phyloP scores from a whole-genome alignment of 306 rosid genomes.

The Erythrophleum fordii region DNA sequence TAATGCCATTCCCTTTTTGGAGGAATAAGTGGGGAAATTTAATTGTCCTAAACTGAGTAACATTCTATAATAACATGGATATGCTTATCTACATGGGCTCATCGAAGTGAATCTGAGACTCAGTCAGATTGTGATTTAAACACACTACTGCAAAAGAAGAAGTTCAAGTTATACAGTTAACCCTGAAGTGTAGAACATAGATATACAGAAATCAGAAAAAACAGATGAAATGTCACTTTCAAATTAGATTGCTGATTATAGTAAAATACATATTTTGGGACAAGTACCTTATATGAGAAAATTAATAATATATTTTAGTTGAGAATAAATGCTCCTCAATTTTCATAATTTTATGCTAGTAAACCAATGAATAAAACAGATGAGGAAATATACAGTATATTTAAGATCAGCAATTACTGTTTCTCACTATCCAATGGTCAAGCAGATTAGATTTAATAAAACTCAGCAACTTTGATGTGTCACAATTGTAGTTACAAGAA shows the following conservation, averaged over 20 bases:
- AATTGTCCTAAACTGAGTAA: not conserved
- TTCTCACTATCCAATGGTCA: not conserved
- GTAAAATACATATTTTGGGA: not conserved
- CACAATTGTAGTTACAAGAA: constrained; percentile 28
- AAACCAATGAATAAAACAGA: not conserved
- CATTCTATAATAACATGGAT: not conserved
- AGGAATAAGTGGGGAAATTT: not conserved
- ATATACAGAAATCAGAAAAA: not conserved
- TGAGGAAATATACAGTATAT: not conserved
- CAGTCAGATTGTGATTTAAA: constrained; percentile 1
- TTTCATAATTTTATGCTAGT: not conserved
- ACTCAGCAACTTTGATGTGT: constrained; percentile 13
- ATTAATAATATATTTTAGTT: not conserved
- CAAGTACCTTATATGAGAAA: not conserved
- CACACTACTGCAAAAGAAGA: not conserved
- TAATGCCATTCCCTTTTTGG: not conserved
- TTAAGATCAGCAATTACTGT: not conserved
- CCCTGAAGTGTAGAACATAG: not conserved
- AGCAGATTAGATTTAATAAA: not conserved
- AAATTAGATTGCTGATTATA: not conserved
- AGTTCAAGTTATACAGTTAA: not conserved
- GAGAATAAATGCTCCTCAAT: not conserved
- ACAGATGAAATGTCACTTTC: not conserved
- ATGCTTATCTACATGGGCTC: not conserved
- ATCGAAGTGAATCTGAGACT: not conserved